Conservation (phyloP, 108 stramenopile species). For the Seminavis robusta region DNA sequence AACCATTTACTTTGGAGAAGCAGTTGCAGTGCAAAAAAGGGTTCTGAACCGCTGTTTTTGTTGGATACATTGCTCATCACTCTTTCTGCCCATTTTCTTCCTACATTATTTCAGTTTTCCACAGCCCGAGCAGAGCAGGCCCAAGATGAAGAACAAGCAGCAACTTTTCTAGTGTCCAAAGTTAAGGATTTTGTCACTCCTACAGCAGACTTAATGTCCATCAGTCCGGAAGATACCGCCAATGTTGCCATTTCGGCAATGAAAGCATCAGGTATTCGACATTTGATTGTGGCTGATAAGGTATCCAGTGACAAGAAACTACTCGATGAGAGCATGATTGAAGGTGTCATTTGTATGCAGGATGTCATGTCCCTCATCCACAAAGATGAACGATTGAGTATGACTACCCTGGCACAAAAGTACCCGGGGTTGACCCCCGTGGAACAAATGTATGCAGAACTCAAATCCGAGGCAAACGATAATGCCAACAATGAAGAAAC, state of each 20-base stretch:
- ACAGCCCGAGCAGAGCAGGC: constrained; percentile 52
- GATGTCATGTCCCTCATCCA: constrained; percentile 77
- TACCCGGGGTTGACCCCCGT: constrained; percentile 73
- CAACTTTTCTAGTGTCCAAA: constrained; percentile 60
- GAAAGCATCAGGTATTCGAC: constrained; percentile 68
- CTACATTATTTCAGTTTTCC: constrained; percentile 46
- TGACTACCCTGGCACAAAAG: constrained; percentile 55
- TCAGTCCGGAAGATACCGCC: constrained; percentile 54
- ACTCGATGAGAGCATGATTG: constrained; percentile 22
- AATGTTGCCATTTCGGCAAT: constrained; percentile 76
- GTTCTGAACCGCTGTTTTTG: too few species aligned
- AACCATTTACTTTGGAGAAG: not conserved
- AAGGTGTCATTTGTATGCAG: constrained; percentile 79
- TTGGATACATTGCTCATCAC: too few species aligned
- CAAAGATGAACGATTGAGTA: constrained; percentile 72
- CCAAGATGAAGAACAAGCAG: constrained; percentile 58
- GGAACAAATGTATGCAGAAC: constrained; percentile 72
- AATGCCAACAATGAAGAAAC: constrained; percentile 43
- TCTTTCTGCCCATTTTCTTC: not conserved
- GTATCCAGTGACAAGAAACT: constrained; percentile 26
- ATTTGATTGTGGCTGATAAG: constrained; percentile 56
- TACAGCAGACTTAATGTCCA: constrained; percentile 42
- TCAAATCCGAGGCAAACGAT: constrained; percentile 69
- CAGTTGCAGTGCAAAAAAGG: not conserved
- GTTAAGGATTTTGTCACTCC: constrained; percentile 76